phyloP scores from a whole-genome alignment of 345 rosid species.

The Microthlaspi erraticum region DNA sequence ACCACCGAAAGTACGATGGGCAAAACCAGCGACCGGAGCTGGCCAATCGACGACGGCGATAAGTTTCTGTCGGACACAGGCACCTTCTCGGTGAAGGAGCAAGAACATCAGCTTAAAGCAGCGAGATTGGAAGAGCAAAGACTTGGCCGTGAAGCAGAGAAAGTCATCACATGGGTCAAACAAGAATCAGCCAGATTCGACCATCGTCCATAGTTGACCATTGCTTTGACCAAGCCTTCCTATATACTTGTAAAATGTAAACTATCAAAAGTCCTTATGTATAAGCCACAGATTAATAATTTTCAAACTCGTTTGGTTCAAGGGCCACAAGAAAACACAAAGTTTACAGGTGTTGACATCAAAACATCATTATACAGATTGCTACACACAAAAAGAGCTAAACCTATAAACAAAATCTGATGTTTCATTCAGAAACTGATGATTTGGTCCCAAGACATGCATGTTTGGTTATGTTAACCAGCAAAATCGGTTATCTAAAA shows the following conservation, averaged over 20 bases:
- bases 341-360: constrained; percentile 25
- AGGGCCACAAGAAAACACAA: not conserved
- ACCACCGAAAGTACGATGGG: not conserved
- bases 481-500: constrained; percentile 66
- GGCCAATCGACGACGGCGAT: constrained; percentile 27
- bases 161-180: constrained; percentile 39
- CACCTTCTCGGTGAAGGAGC: constrained; percentile 39
- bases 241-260: constrained; percentile 28
- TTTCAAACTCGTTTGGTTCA: constrained; percentile 23
- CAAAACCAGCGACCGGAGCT: constrained; percentile 22
- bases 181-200: constrained; percentile 44
- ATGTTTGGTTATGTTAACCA: constrained; percentile 86
- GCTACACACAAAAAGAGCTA: constrained; percentile 2
- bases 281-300: not conserved
- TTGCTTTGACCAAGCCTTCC: constrained; percentile 16
- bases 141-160: constrained; percentile 42
- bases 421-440: constrained; percentile 58
- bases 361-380: constrained; percentile 14
- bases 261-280: not conserved
- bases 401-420: not conserved
- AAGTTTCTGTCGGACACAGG: constrained; percentile 33
- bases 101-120: constrained; percentile 35
- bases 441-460: constrained; percentile 83
- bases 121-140: constrained; percentile 37
- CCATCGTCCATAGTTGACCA: constrained; percentile 39